Base-by-base conservation (phyloP, 495 filamentous ascomycete genomes). In the Aspergillus cristatus region DNA sequence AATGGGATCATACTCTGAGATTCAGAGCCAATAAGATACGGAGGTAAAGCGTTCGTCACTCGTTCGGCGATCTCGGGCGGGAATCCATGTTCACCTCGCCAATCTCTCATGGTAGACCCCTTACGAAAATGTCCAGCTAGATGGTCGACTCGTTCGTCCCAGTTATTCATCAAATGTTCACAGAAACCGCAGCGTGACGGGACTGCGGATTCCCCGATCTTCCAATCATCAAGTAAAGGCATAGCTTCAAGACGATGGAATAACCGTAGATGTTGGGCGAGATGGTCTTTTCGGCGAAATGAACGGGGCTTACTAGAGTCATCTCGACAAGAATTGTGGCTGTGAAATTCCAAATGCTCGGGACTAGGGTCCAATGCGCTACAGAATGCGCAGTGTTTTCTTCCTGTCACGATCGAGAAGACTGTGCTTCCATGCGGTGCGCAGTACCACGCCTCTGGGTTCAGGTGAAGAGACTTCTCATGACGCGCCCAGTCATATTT, bases 401-500 rank as follows among this genome's bases (percentile, higher is more conserved):
- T 78, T 70, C n/a, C 76, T 45, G 51, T 85, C 71, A 12, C 64
- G 65, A 14, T 68, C 47, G 40, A 70, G 3, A 45, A 26, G 0
- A 38, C 33, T 0, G 42, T 22, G 3, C 39, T 45, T 7, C 81
- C 82, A 41, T 76, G 60, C 0, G 81, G 81, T 6, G 76, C 70
- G 52, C 83, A 88, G 8, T 78, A 71, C 84, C 84, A 89, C 15
- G 75, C 73, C 50, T 87, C 82, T 0, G 87, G 70, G 11, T 75
- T 79, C 28, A 89, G 50, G 55, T 89, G 84, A n/a, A 86, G 60
- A 1, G 81, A 80, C 44, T 86, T 89, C 53, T 89, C 83, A 54
- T 89, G 84, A 28, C 83, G 67, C 40, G 78, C 72, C 83, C 83
- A 89, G 56, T 89, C 83, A 53, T 86, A 82, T 46, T 86, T 89